These are phyloP conservation scores for Kandelia obovata DNA, from an alignment of 345 rosid species.

Conservation along the genomic window DNA sequence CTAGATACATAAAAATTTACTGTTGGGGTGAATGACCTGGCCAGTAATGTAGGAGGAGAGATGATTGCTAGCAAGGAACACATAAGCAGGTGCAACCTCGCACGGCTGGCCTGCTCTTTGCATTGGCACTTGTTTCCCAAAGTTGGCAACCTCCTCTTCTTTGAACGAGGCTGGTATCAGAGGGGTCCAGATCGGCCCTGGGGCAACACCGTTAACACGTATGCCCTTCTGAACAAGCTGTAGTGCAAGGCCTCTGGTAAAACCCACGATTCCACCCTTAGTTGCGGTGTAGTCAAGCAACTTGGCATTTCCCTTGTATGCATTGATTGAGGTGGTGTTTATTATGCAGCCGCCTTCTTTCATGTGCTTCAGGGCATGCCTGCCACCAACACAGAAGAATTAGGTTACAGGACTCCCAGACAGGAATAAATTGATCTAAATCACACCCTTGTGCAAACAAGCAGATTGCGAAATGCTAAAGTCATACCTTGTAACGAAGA, in stretches of 20 bases:
- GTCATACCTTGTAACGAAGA: constrained; percentile 48
- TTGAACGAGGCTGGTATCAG: constrained; percentile 56
- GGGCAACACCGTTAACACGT: constrained; percentile 71
- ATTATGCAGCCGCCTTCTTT: constrained; percentile 69
- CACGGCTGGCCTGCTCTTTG: constrained; percentile 75
- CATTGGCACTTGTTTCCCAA: constrained; percentile 63
- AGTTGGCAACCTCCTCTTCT: constrained; percentile 42
- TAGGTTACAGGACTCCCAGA: background rate
- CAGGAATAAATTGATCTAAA: background rate
- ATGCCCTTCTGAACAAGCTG: constrained; percentile 57
- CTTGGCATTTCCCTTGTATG: constrained; percentile 50
- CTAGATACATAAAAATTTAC: constrained; percentile 20
- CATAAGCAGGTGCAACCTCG: constrained; percentile 67
- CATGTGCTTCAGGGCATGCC: constrained; percentile 77
- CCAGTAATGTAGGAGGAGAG: constrained; percentile 83
- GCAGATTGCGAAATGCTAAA: background rate
- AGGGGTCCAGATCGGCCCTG: constrained; percentile 87
- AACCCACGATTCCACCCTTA: constrained; percentile 73
- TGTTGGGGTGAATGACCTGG: constrained; percentile 79
- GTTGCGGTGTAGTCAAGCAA: constrained; percentile 70
- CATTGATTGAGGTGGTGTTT: constrained; percentile 67
- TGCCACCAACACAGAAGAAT: constrained; percentile 1
- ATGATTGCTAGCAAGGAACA: constrained; percentile 68
- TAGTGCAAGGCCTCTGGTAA: constrained; percentile 68
- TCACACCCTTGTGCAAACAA: background rate